Percentiles rank a stretch among this genome's conserved stretches.
These are phyloP conservation scores for Euphorbia tirucalli DNA, from an alignment of 345 rosid species.

Conservation along the genomic window DNA sequence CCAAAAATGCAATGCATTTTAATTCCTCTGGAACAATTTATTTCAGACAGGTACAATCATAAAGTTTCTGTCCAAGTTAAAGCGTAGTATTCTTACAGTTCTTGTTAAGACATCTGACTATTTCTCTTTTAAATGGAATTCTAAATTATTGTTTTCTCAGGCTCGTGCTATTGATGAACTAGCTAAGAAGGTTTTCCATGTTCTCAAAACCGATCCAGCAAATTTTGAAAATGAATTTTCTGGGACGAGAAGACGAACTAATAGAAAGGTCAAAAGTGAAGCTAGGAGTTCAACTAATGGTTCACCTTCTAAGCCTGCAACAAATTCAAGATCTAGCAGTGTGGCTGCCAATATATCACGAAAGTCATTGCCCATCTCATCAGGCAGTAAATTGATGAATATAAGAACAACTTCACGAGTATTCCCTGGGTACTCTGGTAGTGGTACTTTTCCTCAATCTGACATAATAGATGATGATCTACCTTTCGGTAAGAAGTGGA, in stretches of 20 bases:
- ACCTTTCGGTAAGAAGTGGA: conserved; percentile 34
- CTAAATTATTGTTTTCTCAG: conserved; percentile 29
- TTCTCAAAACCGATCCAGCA: conserved; percentile 45
- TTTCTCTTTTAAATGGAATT: conserved; percentile 13
- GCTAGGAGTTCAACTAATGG: conserved; percentile 20
- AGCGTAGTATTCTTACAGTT: conserved; percentile 10
- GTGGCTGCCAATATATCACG: conserved; percentile 15
- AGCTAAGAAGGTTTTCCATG: conserved; percentile 52
- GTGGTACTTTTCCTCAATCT: conserved; percentile 8
- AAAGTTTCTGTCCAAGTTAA: too few relatives aligned
- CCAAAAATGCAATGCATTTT: conserved; percentile 62
- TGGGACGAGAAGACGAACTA: conserved; percentile 39
- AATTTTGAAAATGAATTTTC: conserved; percentile 44
- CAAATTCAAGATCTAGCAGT: conserved; percentile 21
- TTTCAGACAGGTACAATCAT: conserved; percentile 58
- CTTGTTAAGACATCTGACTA: background rate
- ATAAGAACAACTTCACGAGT: conserved; percentile 18
- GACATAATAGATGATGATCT: conserved; percentile 22
- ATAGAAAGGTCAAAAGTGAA: conserved; percentile 32
- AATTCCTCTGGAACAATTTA: conserved; percentile 50
- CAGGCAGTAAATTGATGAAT: conserved; percentile 25
- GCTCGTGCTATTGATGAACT: conserved; percentile 60
- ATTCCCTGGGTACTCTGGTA: conserved; percentile 11
- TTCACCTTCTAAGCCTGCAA: conserved; percentile 26
- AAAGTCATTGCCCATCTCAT: conserved; percentile 15